Base-by-base conservation (phyloP, 495 filamentous ascomycete genomes). In the Rhizodiscina lignyota region DNA sequence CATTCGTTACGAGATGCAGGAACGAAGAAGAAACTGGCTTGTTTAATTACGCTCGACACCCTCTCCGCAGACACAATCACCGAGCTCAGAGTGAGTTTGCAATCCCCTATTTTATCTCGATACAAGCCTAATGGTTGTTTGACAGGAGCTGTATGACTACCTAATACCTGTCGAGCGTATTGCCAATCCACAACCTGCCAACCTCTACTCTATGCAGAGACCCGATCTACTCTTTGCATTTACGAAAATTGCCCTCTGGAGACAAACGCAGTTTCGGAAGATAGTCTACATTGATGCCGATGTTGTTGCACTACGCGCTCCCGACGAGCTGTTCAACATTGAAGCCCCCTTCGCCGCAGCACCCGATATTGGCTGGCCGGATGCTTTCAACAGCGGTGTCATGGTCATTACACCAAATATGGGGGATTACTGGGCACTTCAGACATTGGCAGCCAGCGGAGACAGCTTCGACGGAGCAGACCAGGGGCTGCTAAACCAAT, bases 391-490 rank as follows among this genome's bases (percentile, higher is more conserved):
- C 61, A 86, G 82, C 30, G 89, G 89, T 39, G 66, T 99, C 34
- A 89, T 99, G 81, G 82, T 79, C 29, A 56, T 96, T 30, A 77
- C 70, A 18, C 89, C 89, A 13, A 82, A 92, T 54, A 59, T 83
- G 66, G 77, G 77, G 35, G 85, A 91, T 39, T 94, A 89, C 55
- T 77, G 79, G 50, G 78, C 83, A 18, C 64, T 99, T 47, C 64
- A 71, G 40, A 79, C 79, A 33, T 68, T 94, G 54, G 86, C 91
- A 19, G 68, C 83, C 41, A 61, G 76, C 22, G 85, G 84, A 33
- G 79, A 83, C 52, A 93, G 84, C 46, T 99, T 99, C 47, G 89
- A 99, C 58, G 91, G 89, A 18, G 89, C 91, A 22, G 89, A 99
- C 48, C 89, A 99, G 55, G 89, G 89, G 13, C 66, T 99, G 29